A percentile compares a stretch with the other conserved stretches of the same genome.
These are phyloP conservation scores for Chamaecyparis obtusa DNA, from an alignment of 75 land plant species.

Conservation along the genomic window DNA sequence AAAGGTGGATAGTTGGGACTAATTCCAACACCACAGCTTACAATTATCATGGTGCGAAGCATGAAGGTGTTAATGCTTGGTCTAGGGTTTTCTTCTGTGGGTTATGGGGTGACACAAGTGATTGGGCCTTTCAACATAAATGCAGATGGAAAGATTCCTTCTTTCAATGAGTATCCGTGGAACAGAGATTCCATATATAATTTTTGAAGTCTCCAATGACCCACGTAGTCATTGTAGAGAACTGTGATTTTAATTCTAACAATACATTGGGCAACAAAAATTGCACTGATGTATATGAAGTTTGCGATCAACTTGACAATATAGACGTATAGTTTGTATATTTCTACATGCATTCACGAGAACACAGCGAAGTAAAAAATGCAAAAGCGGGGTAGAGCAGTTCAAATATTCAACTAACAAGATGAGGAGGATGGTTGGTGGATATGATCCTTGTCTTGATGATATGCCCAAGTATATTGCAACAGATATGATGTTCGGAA, in stretches of 20 bases:
- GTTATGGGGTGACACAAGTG: too few relatives aligned
- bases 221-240: too few relatives aligned
- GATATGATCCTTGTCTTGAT: slow-evolving; percentile 63
- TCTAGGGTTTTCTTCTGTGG: too few relatives aligned
- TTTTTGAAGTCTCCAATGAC: too few relatives aligned
- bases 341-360: slow-evolving; percentile 29
- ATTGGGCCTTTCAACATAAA: too few relatives aligned
- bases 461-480: slow-evolving; percentile 42
- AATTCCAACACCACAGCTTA: too few relatives aligned
- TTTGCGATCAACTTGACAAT: slow-evolving; percentile 33
- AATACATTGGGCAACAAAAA: slow-evolving; percentile 32
- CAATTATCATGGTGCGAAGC: too few relatives aligned
- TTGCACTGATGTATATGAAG: slow-evolving; percentile 33
- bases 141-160: too few relatives aligned
- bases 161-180: too few relatives aligned
- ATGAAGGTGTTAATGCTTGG: not conserved
- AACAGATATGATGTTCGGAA: slow-evolving; percentile 54
- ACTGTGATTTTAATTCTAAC: too few relatives aligned
- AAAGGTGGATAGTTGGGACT: too few relatives aligned
- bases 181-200: too few relatives aligned
- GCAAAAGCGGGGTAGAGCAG: not conserved
- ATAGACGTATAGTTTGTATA: slow-evolving; percentile 63
- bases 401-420: not conserved
- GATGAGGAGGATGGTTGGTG: slow-evolving; percentile 21
- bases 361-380: not conserved